These are phyloP conservation scores for Auricularia sp. DNA, from an alignment of 768 basidiomycete species.

Conservation along the genomic window DNA sequence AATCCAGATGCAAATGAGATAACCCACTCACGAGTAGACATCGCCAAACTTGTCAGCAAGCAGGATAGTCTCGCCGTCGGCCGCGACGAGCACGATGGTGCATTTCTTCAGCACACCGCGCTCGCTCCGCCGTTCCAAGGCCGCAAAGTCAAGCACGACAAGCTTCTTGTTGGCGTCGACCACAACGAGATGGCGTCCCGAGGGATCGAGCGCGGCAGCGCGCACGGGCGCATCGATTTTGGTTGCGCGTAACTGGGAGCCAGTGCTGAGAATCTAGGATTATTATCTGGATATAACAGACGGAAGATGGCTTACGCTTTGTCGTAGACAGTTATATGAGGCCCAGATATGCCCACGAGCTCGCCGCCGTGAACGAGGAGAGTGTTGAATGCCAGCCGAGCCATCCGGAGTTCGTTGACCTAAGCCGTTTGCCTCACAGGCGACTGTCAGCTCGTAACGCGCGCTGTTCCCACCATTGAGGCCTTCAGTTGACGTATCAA, in stretches of 20 bases:
- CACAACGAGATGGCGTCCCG: conserved; percentile 44
- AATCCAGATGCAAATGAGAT: background rate
- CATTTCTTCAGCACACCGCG: conserved; percentile 70
- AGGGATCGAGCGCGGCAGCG: conserved; percentile 43
- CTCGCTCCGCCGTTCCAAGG: conserved; percentile 45
- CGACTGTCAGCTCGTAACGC: no score
- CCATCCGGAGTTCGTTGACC: background rate
- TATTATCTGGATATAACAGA: background rate
- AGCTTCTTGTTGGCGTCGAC: conserved; percentile 74
- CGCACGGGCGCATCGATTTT: conserved; percentile 29
- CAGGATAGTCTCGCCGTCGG: conserved; percentile 53
- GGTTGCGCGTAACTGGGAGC: conserved; percentile 19
- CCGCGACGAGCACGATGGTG: conserved; percentile 56
- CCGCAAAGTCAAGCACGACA: conserved; percentile 60
- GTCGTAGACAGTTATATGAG: background rate
- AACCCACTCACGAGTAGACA: conserved; percentile 56
- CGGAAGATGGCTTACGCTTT: background rate
- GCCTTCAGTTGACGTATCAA: no score
- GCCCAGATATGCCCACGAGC: background rate
- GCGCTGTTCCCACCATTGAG: no score
- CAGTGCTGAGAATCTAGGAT: conserved; percentile 30
- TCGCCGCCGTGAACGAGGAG: background rate
- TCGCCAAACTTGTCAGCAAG: conserved; percentile 95
- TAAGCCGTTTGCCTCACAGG: no score
- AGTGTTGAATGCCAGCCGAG: background rate